Evolutionary conservation across 169 alveolate species (phyloP).

Genomic region (Plasmodium malariae): DNA sequence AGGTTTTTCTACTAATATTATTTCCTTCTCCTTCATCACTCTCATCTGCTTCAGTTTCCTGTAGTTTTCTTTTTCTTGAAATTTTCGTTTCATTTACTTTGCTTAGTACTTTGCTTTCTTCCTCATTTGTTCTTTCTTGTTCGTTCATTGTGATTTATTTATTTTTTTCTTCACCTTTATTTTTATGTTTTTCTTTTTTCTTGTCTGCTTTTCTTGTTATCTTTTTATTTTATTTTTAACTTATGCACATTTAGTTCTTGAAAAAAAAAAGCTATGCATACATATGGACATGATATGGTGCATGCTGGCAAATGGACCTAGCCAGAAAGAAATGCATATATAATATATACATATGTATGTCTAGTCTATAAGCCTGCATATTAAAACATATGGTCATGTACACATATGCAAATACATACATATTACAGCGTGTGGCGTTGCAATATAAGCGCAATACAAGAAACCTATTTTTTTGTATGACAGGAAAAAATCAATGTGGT

Average conservation of each 20-base stretch:
- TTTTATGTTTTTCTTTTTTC: background rate
- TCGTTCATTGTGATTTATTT: slow-evolving; percentile 51
- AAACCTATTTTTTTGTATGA: no score
- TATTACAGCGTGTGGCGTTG: no score
- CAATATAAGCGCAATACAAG: no score
- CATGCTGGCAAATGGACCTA: background rate
- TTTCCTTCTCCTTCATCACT: background rate
- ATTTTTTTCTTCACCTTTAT: slow-evolving; percentile 14
- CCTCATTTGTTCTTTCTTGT: no score
- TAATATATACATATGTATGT: no score
- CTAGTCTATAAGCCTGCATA: no score
- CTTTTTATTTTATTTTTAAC: background rate
- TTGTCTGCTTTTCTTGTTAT: background rate
- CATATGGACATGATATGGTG: background rate
- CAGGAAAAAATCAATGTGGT: no score
- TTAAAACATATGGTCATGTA: no score
- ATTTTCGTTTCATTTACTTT: slow-evolving; percentile 5
- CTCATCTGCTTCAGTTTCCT: slow-evolving; percentile 6
- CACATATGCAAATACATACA: background rate
- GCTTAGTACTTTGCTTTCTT: background rate
- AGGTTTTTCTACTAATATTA: background rate
- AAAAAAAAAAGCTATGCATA: background rate
- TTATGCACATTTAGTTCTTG: background rate
- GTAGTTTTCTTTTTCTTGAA: slow-evolving; percentile 19
- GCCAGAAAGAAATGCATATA: no score